Conservation (phyloP, 305 asterid genomes). For the Lippia alba region DNA sequence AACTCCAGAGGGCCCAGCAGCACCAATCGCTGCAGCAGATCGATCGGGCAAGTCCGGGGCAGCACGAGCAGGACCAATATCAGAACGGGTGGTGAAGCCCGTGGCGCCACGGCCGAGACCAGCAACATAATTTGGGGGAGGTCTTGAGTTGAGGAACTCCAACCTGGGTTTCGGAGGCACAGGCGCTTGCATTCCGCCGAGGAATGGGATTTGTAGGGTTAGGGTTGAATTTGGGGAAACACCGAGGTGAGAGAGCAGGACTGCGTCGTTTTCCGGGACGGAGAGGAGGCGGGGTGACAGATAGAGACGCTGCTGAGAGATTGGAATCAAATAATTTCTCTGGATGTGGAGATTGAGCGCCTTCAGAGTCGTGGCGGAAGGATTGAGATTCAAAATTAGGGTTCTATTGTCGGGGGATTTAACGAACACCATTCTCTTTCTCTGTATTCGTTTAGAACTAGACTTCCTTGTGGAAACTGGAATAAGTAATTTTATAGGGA, state of each 20-base stretch:
- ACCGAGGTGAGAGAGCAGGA: slow-evolving; percentile 45
- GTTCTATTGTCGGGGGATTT: slow-evolving; percentile 54
- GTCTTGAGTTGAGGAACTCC: slow-evolving; percentile 61
- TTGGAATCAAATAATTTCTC: slow-evolving; percentile 42
- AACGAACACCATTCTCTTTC: slow-evolving; percentile 53
- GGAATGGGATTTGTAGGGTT: slow-evolving; percentile 49
- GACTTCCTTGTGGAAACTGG: no score
- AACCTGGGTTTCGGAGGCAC: slow-evolving; percentile 50
- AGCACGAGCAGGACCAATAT: slow-evolving; percentile 93
- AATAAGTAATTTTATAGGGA: no score
- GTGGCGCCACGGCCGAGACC: slow-evolving; percentile 98
- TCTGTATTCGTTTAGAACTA: background rate
- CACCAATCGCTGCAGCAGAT: slow-evolving; percentile 62
- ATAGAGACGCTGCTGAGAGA: slow-evolving; percentile 53
- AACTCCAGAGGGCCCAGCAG: slow-evolving; percentile 49
- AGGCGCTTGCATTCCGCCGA: slow-evolving; percentile 71
- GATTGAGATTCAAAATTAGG: slow-evolving; percentile 53
- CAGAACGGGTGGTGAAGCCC: slow-evolving; percentile 93
- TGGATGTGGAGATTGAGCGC: slow-evolving; percentile 51
- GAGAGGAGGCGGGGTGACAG: slow-evolving; percentile 48
- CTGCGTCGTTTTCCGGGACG: slow-evolving; percentile 34
- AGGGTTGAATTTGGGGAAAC: slow-evolving; percentile 55
- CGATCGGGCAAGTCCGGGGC: slow-evolving; percentile 88
- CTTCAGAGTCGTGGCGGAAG: slow-evolving; percentile 46
- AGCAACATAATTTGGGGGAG: slow-evolving; percentile 87